Evolutionary conservation across 148 eudicot species (phyloP).

Genomic region (Silene latifolia): DNA sequence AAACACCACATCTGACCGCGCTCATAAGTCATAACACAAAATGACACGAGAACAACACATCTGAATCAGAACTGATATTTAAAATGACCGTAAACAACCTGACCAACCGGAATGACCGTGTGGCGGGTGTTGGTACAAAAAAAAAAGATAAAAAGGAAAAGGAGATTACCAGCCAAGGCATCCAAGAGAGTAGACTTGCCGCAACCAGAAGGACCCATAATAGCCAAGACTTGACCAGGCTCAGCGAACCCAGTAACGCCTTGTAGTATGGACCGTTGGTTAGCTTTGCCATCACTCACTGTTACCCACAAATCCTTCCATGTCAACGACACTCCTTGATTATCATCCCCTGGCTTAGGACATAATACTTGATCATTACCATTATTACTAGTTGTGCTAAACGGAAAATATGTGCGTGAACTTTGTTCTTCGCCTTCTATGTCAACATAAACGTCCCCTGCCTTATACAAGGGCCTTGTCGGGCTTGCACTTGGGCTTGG

Average conservation of each 20-base stretch:
- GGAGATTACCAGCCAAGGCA: constrained; percentile 35
- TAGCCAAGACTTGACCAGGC: constrained; percentile 48
- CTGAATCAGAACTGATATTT: too few relatives aligned
- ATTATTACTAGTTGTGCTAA: constrained; percentile 19
- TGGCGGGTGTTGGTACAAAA: too few relatives aligned
- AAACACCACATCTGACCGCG: too few relatives aligned
- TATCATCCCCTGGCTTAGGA: not conserved
- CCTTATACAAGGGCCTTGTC: constrained; percentile 16
- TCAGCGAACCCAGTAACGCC: constrained; percentile 38
- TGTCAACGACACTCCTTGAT: constrained; percentile 8
- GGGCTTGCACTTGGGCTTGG: too few relatives aligned
- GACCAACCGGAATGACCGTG: too few relatives aligned
- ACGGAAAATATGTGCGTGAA: constrained; percentile 23
- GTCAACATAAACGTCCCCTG: not conserved
- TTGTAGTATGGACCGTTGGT: constrained; percentile 25
- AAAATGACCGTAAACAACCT: too few relatives aligned
- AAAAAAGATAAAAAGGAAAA: too few relatives aligned
- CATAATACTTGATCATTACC: not conserved
- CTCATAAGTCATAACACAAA: not conserved
- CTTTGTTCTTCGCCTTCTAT: not conserved
- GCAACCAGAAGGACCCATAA: constrained; percentile 61
- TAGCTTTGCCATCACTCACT: constrained; percentile 22
- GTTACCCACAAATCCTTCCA: constrained; percentile 20
- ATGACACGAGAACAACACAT: not conserved
- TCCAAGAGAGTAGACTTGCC: constrained; percentile 55